Evolutionary conservation across 2,329 filamentous ascomycete genomes (phyloP), one percentile per base, ranked within the genome.

Genomic region (Aureobasidium sp.): DNA sequence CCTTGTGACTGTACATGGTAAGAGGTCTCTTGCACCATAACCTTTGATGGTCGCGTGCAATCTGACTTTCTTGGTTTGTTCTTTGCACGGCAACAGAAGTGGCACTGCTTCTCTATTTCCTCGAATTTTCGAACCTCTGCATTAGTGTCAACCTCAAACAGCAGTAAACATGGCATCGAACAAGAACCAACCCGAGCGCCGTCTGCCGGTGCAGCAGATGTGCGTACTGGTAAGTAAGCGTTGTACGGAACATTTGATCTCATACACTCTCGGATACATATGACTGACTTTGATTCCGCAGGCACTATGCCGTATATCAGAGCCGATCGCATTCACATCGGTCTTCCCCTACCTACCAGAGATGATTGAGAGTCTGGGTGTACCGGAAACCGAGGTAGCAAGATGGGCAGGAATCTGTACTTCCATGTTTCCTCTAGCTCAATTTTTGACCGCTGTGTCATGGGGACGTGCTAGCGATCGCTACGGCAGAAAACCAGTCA

Each of bases 321-420:
- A 97, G 75, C 92, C 92, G 29, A 91, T 97, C 68, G 90, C 92
- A 59, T 83, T 95, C 65, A 96, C 91, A 3, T 93, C 90, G 71
- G 92, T 96, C 73, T 96, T 93, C 69, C 92, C 92, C 13, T 97
- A 97, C 87, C 67, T 95, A 83, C 63, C 92, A 86, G 89, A 92
- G 74, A 94, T 96, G 89, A 88, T 96, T 61, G 82, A 86, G 67
- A 87, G 85, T 71, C 91, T 95, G 65, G 85, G 88, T 10, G 79
- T 95, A 16, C 79, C 83, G 7, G 81, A 85, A 66, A 83, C 88
- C 67, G 80, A 90, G 48, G 83, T 96, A 29, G 89, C 89, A 45
- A 88, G 86, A 76, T 96, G 93, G 76, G 89, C 92, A 27, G 92
- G 92, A 55, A 83, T 95, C 71, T 90, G 94, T 67, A 92, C 90